A percentile compares a stretch with the other conserved stretches of the same genome.
phyloP scores from a whole-genome alignment of 1,284 basidiomycete species.

The Dichomitus squalens region DNA sequence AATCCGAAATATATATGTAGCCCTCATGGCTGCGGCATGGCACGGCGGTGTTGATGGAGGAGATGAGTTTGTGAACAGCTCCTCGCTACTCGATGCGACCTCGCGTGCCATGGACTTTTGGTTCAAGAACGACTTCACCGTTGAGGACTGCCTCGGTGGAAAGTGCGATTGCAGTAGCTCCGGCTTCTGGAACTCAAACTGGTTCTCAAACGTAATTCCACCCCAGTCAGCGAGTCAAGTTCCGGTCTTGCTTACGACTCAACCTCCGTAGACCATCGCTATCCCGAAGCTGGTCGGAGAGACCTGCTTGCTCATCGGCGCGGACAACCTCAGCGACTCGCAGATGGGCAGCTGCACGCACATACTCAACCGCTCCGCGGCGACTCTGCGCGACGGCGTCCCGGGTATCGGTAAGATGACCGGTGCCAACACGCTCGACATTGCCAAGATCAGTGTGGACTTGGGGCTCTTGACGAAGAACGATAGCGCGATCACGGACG shows the following conservation, averaged over 20 bases:
- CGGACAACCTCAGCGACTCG: conserved; percentile 39
- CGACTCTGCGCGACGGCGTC: conserved; percentile 45
- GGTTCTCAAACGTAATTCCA: conserved; percentile 50
- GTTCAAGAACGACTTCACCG: conserved; percentile 62
- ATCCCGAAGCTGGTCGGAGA: conserved; percentile 58
- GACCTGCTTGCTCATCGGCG: conserved; percentile 57
- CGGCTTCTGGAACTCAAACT: conserved; percentile 70
- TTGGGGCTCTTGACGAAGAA: conserved; percentile 49
- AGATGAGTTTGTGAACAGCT: conserved; percentile 41
- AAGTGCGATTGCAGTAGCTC: conserved; percentile 58
- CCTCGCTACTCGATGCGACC: conserved; percentile 43
- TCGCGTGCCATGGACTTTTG: conserved; percentile 62
- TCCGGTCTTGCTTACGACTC: not conserved
- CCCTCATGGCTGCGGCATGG: conserved; percentile 53
- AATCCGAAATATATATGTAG: not conserved
- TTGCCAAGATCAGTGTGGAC: conserved; percentile 59
- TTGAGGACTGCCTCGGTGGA: conserved; percentile 56
- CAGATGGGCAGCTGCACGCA: conserved; percentile 50
- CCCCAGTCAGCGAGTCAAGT: not conserved
- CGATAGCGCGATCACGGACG: conserved; percentile 45
- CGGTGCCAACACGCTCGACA: conserved; percentile 65
- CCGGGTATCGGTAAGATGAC: conserved; percentile 51
- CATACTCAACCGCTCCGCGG: conserved; percentile 56
- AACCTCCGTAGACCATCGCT: conserved; percentile 53
- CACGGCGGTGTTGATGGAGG: conserved; percentile 48